Evolutionary conservation across 768 basidiomycete genomes (phyloP).

Genomic region (Suillus weaverae): DNA sequence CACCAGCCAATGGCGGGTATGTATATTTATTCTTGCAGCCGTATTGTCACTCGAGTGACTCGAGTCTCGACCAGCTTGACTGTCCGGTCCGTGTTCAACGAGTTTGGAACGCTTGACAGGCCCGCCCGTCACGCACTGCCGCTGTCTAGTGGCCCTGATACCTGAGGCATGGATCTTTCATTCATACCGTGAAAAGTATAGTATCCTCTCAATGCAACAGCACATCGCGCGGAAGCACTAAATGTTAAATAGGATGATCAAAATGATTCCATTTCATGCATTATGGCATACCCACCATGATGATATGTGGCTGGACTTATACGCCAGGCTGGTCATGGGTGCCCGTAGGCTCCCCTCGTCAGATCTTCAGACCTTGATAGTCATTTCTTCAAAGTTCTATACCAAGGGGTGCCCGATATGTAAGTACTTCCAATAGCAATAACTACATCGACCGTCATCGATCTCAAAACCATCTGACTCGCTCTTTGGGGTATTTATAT

Average conservation of each 20-base stretch:
- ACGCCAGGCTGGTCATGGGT: too few species aligned
- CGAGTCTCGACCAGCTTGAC: background rate
- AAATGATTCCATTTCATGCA: background rate
- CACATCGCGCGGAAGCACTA: background rate
- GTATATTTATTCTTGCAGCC: background rate
- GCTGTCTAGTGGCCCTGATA: too few species aligned
- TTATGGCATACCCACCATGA: background rate
- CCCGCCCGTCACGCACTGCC: background rate
- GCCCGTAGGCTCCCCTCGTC: too few species aligned
- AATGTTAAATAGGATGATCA: background rate
- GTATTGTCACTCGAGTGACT: too few species aligned
- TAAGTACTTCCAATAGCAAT: background rate
- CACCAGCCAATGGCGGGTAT: background rate
- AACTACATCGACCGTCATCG: background rate
- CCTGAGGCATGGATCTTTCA: too few species aligned
- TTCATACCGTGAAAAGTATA: background rate
- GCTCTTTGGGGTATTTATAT: background rate
- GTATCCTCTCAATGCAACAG: background rate
- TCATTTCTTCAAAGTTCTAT: background rate
- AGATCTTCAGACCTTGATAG: background rate
- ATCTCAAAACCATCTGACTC: constrained; percentile 3
- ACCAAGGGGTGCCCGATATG: background rate
- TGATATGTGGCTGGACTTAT: background rate
- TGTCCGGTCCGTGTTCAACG: background rate
- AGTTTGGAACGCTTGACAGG: background rate